A percentile compares a stretch with the other conserved stretches of the same genome.
Conservation (phyloP, 805 yeast genomes). For the Zygosaccharomyces rouxii region DNA sequence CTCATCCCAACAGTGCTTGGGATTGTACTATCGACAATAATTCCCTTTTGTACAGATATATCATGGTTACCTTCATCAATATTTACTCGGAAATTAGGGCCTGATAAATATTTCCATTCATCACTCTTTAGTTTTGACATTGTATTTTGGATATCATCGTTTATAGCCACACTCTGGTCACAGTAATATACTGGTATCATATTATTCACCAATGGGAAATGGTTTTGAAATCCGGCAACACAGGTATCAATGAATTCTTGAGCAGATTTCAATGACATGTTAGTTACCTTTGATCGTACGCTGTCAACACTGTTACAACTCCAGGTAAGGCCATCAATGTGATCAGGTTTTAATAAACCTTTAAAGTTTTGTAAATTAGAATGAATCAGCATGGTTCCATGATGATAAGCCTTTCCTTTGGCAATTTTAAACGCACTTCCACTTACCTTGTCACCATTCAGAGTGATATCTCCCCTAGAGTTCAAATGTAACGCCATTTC, state of each 20-base stretch:
- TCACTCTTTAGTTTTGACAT: constrained; percentile 48
- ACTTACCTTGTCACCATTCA: constrained; percentile 58
- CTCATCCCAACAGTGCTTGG: constrained; percentile 15
- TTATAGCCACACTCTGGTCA: constrained; percentile 29
- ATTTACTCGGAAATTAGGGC: constrained; percentile 66
- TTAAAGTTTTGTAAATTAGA: constrained; percentile 59
- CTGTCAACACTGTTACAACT: constrained; percentile 59
- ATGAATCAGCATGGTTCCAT: constrained; percentile 86
- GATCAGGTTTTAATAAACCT: constrained; percentile 51
- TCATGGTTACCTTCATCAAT: constrained; percentile 36
- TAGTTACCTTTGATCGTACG: constrained; percentile 75
- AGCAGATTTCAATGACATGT: constrained; percentile 46
- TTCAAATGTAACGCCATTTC: constrained; percentile 46
- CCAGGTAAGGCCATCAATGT: constrained; percentile 42
- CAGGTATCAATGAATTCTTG: constrained; percentile 32
- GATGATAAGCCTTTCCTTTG: constrained; percentile 80
- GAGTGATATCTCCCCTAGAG: constrained; percentile 74
- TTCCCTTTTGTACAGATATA: constrained; percentile 52
- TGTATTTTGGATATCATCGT: constrained; percentile 39
- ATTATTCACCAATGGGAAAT: constrained; percentile 2
- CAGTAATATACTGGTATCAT: constrained; percentile 30
- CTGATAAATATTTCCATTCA: constrained; percentile 72
- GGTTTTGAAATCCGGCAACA: constrained; percentile 23
- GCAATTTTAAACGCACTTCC: constrained; percentile 92
- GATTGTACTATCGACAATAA: constrained; percentile 16